Conservation (phyloP, 73 alveolate species). For the Paramecium primaurelia region DNA sequence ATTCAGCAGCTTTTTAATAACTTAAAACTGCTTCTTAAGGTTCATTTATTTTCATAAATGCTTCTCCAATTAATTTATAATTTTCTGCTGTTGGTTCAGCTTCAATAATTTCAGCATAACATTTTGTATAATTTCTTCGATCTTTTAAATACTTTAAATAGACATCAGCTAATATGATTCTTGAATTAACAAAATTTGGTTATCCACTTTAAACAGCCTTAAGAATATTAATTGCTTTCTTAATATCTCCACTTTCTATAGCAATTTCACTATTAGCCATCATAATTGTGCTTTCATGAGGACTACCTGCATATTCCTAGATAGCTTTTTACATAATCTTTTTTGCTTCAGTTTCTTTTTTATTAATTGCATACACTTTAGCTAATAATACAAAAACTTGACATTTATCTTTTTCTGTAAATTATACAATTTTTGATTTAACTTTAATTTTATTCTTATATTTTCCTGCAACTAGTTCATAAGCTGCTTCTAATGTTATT, state of each 20-base stretch:
- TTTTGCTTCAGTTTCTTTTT: constrained; percentile 73
- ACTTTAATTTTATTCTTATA: neutral
- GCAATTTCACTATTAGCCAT: constrained; percentile 89
- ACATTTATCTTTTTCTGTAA: constrained; percentile 80
- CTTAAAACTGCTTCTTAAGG: constrained; percentile 96
- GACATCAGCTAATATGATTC: constrained; percentile 90
- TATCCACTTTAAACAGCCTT: constrained; percentile 88
- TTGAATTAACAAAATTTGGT: constrained; percentile 86
- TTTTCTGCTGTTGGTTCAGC: constrained; percentile 86
- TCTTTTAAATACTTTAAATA: constrained; percentile 91
- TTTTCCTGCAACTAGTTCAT: constrained; percentile 33
- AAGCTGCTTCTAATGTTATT: constrained; percentile 65
- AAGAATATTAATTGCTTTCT: constrained; percentile 93
- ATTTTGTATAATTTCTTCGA: constrained; percentile 94
- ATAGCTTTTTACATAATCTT: constrained; percentile 81
- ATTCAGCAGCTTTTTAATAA: constrained; percentile 91
- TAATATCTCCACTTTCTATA: constrained; percentile 93
- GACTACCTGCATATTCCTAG: constrained; percentile 82
- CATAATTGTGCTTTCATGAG: constrained; percentile 82
- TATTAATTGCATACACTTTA: constrained; percentile 67
- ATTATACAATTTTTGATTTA: constrained; percentile 10
- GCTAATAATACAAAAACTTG: constrained; percentile 73
- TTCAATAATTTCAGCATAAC: constrained; percentile 91
- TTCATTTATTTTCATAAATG: constrained; percentile 95
- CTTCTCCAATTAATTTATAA: constrained; percentile 91